Conservation (phyloP, 495 filamentous ascomycete species). For the Penicillium flavigenum region DNA sequence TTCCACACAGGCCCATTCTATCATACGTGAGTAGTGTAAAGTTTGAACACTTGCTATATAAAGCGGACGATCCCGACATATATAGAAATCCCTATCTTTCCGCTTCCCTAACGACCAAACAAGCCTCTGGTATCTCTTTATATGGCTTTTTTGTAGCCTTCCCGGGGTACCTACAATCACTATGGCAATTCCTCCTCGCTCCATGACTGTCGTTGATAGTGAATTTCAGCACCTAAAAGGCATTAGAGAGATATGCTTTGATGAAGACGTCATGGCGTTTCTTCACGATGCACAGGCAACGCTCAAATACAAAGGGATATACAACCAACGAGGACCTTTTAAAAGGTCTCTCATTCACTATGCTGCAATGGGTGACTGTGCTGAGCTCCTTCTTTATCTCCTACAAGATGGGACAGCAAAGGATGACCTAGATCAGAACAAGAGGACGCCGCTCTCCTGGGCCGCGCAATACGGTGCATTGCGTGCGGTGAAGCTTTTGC, state of each 20-base stretch:
- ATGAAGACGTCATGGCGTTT: background rate
- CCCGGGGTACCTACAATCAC: no score
- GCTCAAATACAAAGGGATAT: background rate
- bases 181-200: background rate
- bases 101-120: no score
- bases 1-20: no score
- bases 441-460: slow-evolving; percentile 14
- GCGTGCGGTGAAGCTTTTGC: background rate
- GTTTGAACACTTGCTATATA: no score
- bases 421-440: slow-evolving; percentile 13
- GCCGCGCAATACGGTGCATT: slow-evolving; percentile 4
- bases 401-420: background rate
- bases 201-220: background rate
- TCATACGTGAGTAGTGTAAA: no score
- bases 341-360: slow-evolving; percentile 13
- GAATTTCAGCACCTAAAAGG: background rate
- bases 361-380: slow-evolving; percentile 13
- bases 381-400: slow-evolving; percentile 10
- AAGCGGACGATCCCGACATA: no score
- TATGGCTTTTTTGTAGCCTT: no score
- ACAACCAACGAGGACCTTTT: background rate
- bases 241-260: background rate
- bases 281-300: background rate
- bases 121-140: no score
- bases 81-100: no score